Evolutionary conservation across 768 basidiomycete species (phyloP).

Genomic region (Ramaria sp.): DNA sequence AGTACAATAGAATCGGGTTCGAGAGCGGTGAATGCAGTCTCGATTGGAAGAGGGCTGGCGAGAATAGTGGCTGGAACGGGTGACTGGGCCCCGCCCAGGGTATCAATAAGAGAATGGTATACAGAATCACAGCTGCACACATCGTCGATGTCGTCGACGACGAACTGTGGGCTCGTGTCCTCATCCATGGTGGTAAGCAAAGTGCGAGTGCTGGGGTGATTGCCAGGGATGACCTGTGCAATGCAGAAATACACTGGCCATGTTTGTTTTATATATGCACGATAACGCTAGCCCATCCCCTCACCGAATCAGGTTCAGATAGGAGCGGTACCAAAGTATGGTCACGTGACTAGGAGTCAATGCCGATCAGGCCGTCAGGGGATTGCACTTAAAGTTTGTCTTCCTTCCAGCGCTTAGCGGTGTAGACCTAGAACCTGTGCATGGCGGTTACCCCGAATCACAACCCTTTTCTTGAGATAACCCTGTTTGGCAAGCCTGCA

Average conservation of each 20-base stretch:
- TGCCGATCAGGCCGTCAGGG: no score
- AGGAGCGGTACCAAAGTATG: neutral
- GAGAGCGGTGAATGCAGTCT: neutral
- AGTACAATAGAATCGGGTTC: neutral
- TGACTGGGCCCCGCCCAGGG: neutral
- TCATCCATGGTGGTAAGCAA: slow-evolving; percentile 1
- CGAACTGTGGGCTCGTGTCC: neutral
- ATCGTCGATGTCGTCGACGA: slow-evolving; percentile 6
- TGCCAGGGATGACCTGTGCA: slow-evolving; percentile 4
- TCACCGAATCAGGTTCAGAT: neutral
- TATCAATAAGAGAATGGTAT: slow-evolving; percentile 8
- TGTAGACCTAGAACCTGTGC: no score
- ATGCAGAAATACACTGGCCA: neutral
- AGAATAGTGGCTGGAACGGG: neutral
- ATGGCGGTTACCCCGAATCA: no score
- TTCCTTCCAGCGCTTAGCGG: no score
- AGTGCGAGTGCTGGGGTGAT: slow-evolving; percentile 3
- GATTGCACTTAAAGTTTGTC: no score
- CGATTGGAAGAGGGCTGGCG: neutral
- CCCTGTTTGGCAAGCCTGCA: no score
- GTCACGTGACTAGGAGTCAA: no score
- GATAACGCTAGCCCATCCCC: slow-evolving; percentile 4
- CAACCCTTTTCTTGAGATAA: no score
- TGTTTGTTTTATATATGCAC: neutral
- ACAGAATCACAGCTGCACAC: slow-evolving; percentile 8